These are phyloP conservation scores for Phaeophleospora eucalypticola DNA, from an alignment of 2,329 filamentous ascomycete species.

Conservation along the genomic window DNA sequence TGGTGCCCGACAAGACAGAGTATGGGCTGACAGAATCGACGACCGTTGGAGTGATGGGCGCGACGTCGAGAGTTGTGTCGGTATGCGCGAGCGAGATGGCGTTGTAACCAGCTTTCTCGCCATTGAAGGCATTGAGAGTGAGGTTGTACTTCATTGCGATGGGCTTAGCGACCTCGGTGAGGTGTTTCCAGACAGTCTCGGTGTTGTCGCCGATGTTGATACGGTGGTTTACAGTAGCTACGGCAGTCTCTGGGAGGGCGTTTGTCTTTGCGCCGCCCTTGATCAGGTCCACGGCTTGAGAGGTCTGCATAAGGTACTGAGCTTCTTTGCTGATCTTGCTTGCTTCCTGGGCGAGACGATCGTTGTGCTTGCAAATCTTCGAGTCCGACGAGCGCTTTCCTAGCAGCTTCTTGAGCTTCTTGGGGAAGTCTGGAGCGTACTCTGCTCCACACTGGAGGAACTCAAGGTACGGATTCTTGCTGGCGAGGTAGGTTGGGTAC, in stretches of 20 bases:
- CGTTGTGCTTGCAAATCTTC: constrained; percentile 37
- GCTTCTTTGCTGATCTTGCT: constrained; percentile 39
- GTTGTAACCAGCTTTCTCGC: constrained; percentile 32
- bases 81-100: constrained; percentile 29
- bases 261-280: constrained; percentile 56
- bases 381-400: constrained; percentile 6
- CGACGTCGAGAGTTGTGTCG: constrained; percentile 28
- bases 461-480: constrained; percentile 53
- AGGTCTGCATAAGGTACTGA: constrained; percentile 55
- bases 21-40: constrained; percentile 31
- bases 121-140: constrained; percentile 46
- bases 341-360: constrained; percentile 33
- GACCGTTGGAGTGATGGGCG: constrained; percentile 35
- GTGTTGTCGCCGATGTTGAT: constrained; percentile 53
- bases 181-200: constrained; percentile 43
- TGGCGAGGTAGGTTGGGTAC: constrained; percentile 50
- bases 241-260: constrained; percentile 54
- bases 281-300: constrained; percentile 54
- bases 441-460: constrained; percentile 56
- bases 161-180: constrained; percentile 44
- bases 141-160: constrained; percentile 49
- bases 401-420: constrained; percentile 34
- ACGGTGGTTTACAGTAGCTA: constrained; percentile 53
- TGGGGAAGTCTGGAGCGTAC: constrained; percentile 49
- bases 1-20: constrained; percentile 40